Evolutionary conservation across 345 rosid species (phyloP), one percentile per base, ranked within the genome.

Genomic region (Cardamine chenopodiifolia): DNA sequence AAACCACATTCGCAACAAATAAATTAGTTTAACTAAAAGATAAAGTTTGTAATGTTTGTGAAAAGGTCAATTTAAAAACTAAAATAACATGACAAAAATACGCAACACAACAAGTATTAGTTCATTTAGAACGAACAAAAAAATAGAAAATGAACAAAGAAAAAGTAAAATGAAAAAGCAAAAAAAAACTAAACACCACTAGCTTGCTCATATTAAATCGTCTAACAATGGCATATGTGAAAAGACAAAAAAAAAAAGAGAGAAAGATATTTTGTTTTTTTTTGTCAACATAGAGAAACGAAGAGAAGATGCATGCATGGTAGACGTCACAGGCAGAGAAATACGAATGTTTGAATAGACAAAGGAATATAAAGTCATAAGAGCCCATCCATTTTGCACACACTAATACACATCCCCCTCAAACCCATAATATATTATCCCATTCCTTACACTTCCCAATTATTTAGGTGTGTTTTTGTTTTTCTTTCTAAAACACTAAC

Each of bases 291-390:
- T 48, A 71, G 31, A 18, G 13, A 23, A 25, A 48, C 20, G 6
- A 18, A 40, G 58, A 48, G 68, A 68, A 67, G 79, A 67, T 75
- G 73, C 73, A 67, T 75, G 78, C 73, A 74, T 74, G 42, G 18
- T 66, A 49, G 8, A 47, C 7, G 61, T 74, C 60, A 66, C 2
- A 25, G n/a, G 58, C 66, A 66, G 13, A 61, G 8, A 35, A 1
- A 25, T 58, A 74, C 66, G 78, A 47, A 35, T 48, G 67, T 26
- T 57, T 74, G 44, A 34, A 35, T 0, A 57, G 61, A 66, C 61
- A 74, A 66, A 35, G 14, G 23, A 26, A 74, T 47, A 47, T 35
- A 26, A 47, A 74, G 49, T 57, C 59, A 66, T 2, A 34, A 45
- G 59, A 47, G 18, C 60, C 78, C 78, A 57, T 74, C 52, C 40